Evolutionary conservation across 345 rosid species (phyloP).

Genomic region (Sonneratia caseolaris): DNA sequence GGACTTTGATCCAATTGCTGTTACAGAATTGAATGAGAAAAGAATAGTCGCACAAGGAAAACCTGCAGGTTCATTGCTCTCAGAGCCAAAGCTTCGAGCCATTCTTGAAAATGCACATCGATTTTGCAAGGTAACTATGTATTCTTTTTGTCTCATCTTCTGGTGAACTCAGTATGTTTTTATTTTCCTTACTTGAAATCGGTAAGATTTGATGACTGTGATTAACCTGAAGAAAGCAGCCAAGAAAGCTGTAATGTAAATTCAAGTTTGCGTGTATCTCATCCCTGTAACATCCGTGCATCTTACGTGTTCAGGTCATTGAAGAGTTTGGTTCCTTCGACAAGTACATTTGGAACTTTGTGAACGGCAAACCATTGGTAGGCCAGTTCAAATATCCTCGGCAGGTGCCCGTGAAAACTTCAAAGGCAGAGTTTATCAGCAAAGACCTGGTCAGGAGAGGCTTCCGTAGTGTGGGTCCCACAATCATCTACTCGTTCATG

Average conservation of each 20-base stretch:
- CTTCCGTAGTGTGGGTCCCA: conserved; percentile 73
- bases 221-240: neutral
- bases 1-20: conserved; percentile 59
- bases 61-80: conserved; percentile 46
- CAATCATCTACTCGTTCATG: conserved; percentile 74
- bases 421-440: conserved; percentile 75
- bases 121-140: conserved; percentile 46
- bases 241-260: neutral
- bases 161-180: neutral
- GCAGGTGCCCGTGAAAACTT: conserved; percentile 65
- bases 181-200: neutral
- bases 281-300: neutral
- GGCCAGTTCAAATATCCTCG: conserved; percentile 63
- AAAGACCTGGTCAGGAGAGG: conserved; percentile 76
- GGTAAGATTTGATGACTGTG: neutral
- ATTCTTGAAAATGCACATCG: conserved; percentile 74
- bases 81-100: conserved; percentile 64
- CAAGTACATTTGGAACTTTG: conserved; percentile 78
- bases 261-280: neutral
- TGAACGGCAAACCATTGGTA: conserved; percentile 52
- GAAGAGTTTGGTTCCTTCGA: conserved; percentile 68
- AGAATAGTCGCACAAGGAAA: conserved; percentile 46
- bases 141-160: neutral
- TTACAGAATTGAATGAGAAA: conserved; percentile 56
- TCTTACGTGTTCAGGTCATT: conserved; percentile 30